Percentiles rank a stretch among this genome's conserved stretches.
Conservation (phyloP, 2,329 filamentous ascomycete genomes). For the Penicillium oxalicum region DNA sequence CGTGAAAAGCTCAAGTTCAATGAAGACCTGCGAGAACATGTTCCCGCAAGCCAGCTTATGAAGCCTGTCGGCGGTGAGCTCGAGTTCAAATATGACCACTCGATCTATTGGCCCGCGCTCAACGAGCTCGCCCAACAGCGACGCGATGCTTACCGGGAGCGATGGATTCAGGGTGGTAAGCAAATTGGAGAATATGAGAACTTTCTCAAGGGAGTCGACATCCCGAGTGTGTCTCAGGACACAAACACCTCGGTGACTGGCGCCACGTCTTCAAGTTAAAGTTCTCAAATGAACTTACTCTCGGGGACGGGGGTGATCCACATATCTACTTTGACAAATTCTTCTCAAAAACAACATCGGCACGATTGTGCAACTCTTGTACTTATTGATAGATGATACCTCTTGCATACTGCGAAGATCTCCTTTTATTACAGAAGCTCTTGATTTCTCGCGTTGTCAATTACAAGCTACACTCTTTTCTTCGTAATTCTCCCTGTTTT, state of each 20-base stretch:
- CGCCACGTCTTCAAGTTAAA: background rate
- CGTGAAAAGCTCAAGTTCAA: slow-evolving; percentile 97
- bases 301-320: too few relatives aligned
- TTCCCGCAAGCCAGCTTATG: slow-evolving; percentile 78
- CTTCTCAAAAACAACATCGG: too few relatives aligned
- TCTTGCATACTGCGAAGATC: too few relatives aligned
- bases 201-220: slow-evolving; percentile 69
- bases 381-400: too few relatives aligned
- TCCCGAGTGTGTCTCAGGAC: slow-evolving; percentile 33
- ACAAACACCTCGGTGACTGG: slow-evolving; percentile 9
- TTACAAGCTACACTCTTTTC: too few relatives aligned
- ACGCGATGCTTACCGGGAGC: slow-evolving; percentile 55
- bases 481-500: too few relatives aligned
- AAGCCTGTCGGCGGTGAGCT: slow-evolving; percentile 70
- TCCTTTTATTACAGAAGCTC: too few relatives aligned
- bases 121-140: slow-evolving; percentile 63
- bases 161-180: slow-evolving; percentile 78
- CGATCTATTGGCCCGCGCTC: slow-evolving; percentile 81
- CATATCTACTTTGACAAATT: too few relatives aligned
- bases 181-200: slow-evolving; percentile 79
- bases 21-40: slow-evolving; percentile 76
- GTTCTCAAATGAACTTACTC: too few relatives aligned
- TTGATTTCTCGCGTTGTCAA: too few relatives aligned
- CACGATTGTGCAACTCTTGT: background rate
- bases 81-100: slow-evolving; percentile 87